Percentiles rank a stretch among this genome's conserved stretches.
These are phyloP conservation scores for Poterioochromonas sp. DNA, from an alignment of 352 stramenopile genomes.

Conservation along the genomic window DNA sequence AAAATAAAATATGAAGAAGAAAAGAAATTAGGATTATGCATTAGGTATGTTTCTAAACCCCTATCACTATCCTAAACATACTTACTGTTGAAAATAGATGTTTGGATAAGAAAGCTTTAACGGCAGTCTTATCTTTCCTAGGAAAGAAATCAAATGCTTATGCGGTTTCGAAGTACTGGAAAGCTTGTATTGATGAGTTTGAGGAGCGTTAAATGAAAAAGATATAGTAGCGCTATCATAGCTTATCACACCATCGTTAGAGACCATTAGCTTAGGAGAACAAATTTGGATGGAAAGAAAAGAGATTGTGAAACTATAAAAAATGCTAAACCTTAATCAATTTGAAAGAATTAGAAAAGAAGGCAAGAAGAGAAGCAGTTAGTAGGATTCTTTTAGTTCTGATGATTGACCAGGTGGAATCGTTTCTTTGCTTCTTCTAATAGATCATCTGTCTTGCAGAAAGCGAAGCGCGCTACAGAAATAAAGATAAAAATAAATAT, in stretches of 20 bases:
- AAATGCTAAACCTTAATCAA: neutral
- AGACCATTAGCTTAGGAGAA: neutral
- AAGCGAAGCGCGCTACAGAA: constrained; percentile 71
- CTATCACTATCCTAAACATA: no score
- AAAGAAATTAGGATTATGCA: constrained; percentile 16
- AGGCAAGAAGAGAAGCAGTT: neutral
- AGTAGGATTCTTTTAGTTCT: neutral
- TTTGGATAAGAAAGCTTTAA: constrained; percentile 11
- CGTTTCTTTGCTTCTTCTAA: constrained; percentile 40
- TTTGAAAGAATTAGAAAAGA: neutral
- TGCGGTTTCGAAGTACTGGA: constrained; percentile 17
- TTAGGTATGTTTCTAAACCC: neutral
- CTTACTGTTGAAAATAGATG: no score
- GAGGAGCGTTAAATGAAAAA: neutral
- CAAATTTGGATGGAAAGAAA: neutral
- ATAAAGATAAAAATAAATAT: neutral
- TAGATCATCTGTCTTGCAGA: constrained; percentile 89
- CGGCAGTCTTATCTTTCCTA: neutral
- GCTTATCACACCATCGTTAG: neutral
- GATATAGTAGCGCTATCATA: neutral
- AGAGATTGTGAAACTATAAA: neutral
- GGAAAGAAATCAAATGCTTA: neutral
- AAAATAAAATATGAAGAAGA: neutral
- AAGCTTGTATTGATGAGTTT: constrained; percentile 9
- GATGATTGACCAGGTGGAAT: neutral